Base-by-base conservation (phyloP, 2,329 filamentous ascomycete genomes). In the Pseudogymnoascus sp. region DNA sequence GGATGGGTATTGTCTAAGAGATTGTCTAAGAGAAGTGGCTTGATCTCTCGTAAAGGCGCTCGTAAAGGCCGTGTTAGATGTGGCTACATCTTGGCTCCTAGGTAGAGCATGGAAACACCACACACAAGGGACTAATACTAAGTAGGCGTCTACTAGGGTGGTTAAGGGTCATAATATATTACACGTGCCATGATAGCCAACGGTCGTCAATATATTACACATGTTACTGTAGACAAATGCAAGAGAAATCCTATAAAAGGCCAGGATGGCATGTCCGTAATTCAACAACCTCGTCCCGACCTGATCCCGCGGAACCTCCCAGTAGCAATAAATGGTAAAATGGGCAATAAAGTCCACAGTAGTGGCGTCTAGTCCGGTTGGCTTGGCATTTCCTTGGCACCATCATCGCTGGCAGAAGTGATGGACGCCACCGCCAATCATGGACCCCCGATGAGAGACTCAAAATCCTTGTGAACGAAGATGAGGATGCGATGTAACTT, bases 391-490 rank as follows among this genome's bases (percentile, higher is more conserved):
- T 15, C 24, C 44, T 54, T 54, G 44, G 44, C 44, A 7, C 8
- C 44, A 50, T 50, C 44, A 50, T 50, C 26, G 5, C 44, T 31
- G 4, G 26, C 8, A 54, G 26, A 31, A 31, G 26, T 50, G 44
- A 50, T 31, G 44, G 44, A 50, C 44, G 44, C 44, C 44, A 50
- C 26, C 26, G 44, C 44, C 44, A 50, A 50, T 50, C 44, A 50
- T 15, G 24, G 13, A 9, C 3, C 8, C 8, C 44, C 24, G 15
- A 24, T 31, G 8, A 13, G 6, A 31, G 6, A 15, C 44, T 31
- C 44, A 50, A 17, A 11, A 50, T 15, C 13, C 13, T 26, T 47
- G 41, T n/a, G 21, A 11, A 7, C 40, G 6, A 29, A 7, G 4
- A 21, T 4, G 41, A 47, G 41, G 4, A 31, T 31, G 44, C 44